Base-by-base conservation (phyloP, 768 basidiomycete genomes). In the Scleroderma citrinum region DNA sequence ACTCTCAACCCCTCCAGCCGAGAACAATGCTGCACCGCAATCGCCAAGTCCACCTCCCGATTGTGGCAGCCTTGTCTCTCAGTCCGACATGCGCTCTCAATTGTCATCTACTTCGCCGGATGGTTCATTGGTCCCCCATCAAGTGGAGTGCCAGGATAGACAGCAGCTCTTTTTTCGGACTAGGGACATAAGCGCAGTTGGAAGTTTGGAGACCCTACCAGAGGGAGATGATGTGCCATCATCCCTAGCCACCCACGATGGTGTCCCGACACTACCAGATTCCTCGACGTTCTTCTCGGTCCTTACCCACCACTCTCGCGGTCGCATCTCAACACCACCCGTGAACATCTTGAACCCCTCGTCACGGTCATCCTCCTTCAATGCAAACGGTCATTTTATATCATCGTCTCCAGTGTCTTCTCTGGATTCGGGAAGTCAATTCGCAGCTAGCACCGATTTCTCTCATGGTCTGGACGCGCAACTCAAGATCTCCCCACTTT, bases 371-470 rank as follows among this genome's bases (percentile, higher is more conserved):
- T 64, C 74, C 7, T 71, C 75, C 3, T 74, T 74, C 58, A 72
- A 73, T 51, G 62, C 64, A 38, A 71, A 62, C 16, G 72, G 73
- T 24, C 69, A 73, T 24, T 74, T 78, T 57, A 71, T 74, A 3
- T 85, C 87, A 3, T 74, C 81, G 3, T 91, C 88, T 2, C 88
- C 88, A 7, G 85, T 81, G 17, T 90, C 88, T 7, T 91, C 88
- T 11, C 61, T 85, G 56, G 85, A 82, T 62, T 90, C 88, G 11
- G 81, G 76, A 45, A 85, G 83, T 56, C 82, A 83, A 21, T 76
- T 79, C 55, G 62, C 78, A 17, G 66, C 75, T 13, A 71, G 70
- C 50, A 58, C 65, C 36, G 83, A 85, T 36, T 67, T 70, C 20
- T 54, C 66, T 10, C 69, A 67, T 41, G 76, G 64, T 53, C 81